phyloP scores from a whole-genome alignment of 177 flowering plant species.

The Vitis hybrid region DNA sequence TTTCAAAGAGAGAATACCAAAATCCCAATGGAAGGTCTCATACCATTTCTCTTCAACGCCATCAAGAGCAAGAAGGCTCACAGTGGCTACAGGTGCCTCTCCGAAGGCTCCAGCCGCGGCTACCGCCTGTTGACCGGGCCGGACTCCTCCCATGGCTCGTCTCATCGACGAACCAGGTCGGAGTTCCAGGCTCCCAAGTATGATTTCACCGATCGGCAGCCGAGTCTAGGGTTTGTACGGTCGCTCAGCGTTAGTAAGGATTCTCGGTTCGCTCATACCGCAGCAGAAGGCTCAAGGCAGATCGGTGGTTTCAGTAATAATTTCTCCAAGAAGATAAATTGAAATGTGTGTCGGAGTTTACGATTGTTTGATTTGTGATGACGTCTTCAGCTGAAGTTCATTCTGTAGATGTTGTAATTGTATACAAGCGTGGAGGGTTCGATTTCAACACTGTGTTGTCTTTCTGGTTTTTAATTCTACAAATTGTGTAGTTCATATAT shows the following conservation, averaged over 20 bases:
- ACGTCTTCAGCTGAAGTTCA: too few relatives aligned
- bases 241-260: not conserved
- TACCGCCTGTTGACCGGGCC: constrained; percentile 27
- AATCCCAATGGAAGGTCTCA: constrained; percentile 39
- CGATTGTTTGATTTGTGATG: too few relatives aligned
- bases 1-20: not conserved
- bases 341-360: constrained; percentile 11
- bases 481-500: too few relatives aligned
- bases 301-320: not conserved
- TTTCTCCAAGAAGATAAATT: not conserved
- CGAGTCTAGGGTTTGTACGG: not conserved
- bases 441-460: too few relatives aligned
- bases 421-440: too few relatives aligned
- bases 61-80: constrained; percentile 32
- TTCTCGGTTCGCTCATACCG: not conserved
- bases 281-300: not conserved
- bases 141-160: constrained; percentile 27
- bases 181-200: not conserved
- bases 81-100: constrained; percentile 20
- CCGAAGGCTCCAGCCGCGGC: constrained; percentile 33
- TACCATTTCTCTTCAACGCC: constrained; percentile 35
- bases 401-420: too few relatives aligned
- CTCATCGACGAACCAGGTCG: constrained; percentile 29
- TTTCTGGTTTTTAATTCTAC: too few relatives aligned
- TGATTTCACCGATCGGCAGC: not conserved